Percentiles rank a stretch among this genome's conserved stretches.
Conservation (phyloP, 192 early-diverging fungal genomes). For the Paraglomus occultum region DNA sequence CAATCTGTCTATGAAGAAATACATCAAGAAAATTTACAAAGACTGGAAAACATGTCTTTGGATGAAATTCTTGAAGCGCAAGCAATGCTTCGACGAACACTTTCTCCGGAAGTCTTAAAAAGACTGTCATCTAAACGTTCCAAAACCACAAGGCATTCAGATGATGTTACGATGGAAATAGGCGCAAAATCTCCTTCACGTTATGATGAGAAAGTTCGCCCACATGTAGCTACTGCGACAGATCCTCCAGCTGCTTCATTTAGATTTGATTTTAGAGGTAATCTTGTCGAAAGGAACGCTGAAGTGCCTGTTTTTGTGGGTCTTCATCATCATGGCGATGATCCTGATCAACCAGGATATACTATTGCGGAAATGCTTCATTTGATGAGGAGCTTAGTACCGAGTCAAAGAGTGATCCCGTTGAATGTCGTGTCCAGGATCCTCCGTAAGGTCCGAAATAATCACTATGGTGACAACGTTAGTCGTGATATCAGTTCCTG, state of each 20-base stretch:
- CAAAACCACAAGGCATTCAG: slow-evolving; percentile 22
- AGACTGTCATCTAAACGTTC: slow-evolving; percentile 46
- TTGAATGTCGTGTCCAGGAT: slow-evolving; percentile 62
- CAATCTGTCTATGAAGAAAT: slow-evolving; percentile 43
- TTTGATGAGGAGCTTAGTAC: slow-evolving; percentile 76
- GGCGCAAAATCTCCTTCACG: slow-evolving; percentile 38
- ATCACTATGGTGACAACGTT: slow-evolving; percentile 34
- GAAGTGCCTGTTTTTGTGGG: slow-evolving; percentile 63
- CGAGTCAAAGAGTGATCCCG: slow-evolving; percentile 72
- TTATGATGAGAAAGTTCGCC: slow-evolving; percentile 39
- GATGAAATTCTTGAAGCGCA: slow-evolving; percentile 69
- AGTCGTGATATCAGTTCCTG: slow-evolving; percentile 34
- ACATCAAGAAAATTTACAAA: slow-evolving; percentile 51
- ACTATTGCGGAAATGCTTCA: slow-evolving; percentile 79
- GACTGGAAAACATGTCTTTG: slow-evolving; percentile 62
- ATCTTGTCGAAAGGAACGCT: slow-evolving; percentile 52
- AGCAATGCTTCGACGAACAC: slow-evolving; percentile 57
- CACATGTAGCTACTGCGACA: slow-evolving; percentile 45
- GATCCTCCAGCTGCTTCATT: slow-evolving; percentile 49
- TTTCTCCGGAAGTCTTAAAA: slow-evolving; percentile 65
- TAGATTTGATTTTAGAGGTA: slow-evolving; percentile 82
- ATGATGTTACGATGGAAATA: slow-evolving; percentile 13
- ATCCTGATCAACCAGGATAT: slow-evolving; percentile 84
- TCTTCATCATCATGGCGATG: slow-evolving; percentile 88
- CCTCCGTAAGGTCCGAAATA: slow-evolving; percentile 45